phyloP scores from a whole-genome alignment of 2,329 filamentous ascomycete species.

The Canariomyces notabilis region DNA sequence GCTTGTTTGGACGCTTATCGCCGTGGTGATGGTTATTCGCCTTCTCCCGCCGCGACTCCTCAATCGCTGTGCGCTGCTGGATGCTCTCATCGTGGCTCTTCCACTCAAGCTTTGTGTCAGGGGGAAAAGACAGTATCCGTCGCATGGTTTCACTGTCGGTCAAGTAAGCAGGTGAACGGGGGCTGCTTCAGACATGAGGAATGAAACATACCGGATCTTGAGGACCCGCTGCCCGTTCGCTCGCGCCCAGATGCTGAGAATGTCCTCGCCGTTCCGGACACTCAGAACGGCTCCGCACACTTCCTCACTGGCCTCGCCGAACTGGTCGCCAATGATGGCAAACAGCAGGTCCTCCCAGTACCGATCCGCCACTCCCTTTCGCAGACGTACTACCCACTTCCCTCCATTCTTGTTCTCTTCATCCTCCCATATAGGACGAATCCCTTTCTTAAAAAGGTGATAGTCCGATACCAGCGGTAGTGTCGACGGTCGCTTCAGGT shows the following conservation, averaged over 20 bases:
- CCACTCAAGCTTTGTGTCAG: constrained; percentile 88
- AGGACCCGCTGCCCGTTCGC: constrained; percentile 90
- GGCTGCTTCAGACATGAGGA: background rate
- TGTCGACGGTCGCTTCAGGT: constrained; percentile 82
- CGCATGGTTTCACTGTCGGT: constrained; percentile 83
- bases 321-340: constrained; percentile 89
- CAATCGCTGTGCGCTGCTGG: constrained; percentile 81
- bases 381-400: constrained; percentile 95
- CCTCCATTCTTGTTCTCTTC: constrained; percentile 93
- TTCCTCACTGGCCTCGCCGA: constrained; percentile 86
- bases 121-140: constrained; percentile 76
- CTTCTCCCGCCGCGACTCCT: constrained; percentile 88
- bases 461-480: constrained; percentile 94
- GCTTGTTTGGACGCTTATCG: constrained; percentile 31
- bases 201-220: constrained; percentile 73
- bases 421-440: constrained; percentile 97
- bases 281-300: constrained; percentile 93
- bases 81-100: constrained; percentile 97
- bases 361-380: constrained; percentile 93
- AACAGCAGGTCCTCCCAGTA: constrained; percentile 95
- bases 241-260: constrained; percentile 95
- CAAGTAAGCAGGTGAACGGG: constrained; percentile 18
- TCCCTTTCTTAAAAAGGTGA: constrained; percentile 94
- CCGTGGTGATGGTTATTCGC: constrained; percentile 41
- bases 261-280: constrained; percentile 91